These are phyloP conservation scores for Fagus sylvatica DNA, from an alignment of 306 rosid genomes.

Conservation along the genomic window DNA sequence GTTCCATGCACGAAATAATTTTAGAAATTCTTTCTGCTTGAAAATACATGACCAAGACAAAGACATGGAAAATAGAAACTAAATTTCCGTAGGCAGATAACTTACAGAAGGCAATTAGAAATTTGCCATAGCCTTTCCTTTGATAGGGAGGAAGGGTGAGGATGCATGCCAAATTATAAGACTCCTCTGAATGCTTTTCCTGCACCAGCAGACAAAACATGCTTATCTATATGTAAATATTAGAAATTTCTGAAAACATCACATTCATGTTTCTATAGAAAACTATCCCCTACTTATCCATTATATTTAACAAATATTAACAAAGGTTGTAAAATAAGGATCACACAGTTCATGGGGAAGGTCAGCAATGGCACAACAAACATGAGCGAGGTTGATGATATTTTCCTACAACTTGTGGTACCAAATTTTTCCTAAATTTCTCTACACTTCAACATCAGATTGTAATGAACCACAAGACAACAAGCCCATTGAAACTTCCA, in stretches of 20 bases:
- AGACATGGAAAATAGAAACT: neutral
- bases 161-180: conserved; percentile 96
- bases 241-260: neutral
- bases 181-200: conserved; percentile 99
- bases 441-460: neutral
- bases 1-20: conserved; percentile 40
- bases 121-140: conserved; percentile 99
- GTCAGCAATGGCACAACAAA: neutral
- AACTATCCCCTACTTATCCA: neutral
- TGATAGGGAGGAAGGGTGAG: conserved; percentile 99
- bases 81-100: conserved; percentile 3
- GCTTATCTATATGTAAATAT: neutral
- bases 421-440: neutral
- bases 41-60: conserved; percentile 7
- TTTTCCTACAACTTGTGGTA: neutral
- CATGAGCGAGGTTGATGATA: conserved; percentile 1
- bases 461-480: neutral
- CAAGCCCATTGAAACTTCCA: neutral
- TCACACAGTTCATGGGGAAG: neutral
- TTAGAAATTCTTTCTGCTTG: conserved; percentile 6
- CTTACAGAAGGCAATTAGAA: conserved; percentile 98
- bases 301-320: neutral
- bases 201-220: conserved; percentile 33
- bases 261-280: neutral
- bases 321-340: neutral